Base-by-base conservation (phyloP, 1,284 basidiomycete species). In the Serendipita sp. region DNA sequence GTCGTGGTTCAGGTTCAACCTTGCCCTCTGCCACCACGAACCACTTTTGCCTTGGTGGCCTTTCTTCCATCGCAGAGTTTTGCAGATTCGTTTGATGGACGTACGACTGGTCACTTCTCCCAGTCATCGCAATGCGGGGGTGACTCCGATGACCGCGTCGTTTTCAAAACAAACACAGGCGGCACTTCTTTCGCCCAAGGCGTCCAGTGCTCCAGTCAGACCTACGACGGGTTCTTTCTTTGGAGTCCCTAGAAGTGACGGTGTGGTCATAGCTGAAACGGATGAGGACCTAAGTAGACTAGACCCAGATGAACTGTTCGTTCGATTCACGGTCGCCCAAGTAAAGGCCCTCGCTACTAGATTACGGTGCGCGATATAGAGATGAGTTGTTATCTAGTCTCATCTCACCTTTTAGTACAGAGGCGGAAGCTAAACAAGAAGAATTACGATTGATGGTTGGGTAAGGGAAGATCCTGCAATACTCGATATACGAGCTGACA, bases 391-490 rank as follows among this genome's bases (percentile, higher is more conserved):
- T 60, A 22, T 60, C 34, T 34, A 60, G 55, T 63, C 62, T 32
- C 60, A 26, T 60, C 3, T 64, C 29, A 30, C 45, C 50, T 3
- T 6, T 8, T 66, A 91, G 90, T 72, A 76, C 79, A n/a, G 89
- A 93, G 72, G 92, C 92, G 1, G 83, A 92, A 70, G 86, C 85
- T 61, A 95, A 95, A 73, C 89, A 92, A 70, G 88, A 92, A 69
- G 93, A 97, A 71, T 80, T 96, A 50, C 79, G 93, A 67, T 79
- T 89, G 32, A 97, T 95, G 93, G 93, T 97, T 72, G 93, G 91
- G 91, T 94, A 74, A 80, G 91, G 84, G 64, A 29, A 55, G 60
- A 29, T 61, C 29, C 42, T 66, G 50, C 3, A 34, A 55, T 32
- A 42, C 45, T 61, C 49, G 45, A 69, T 64, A 61, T 67, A 71